phyloP scores from a whole-genome alignment of 495 filamentous ascomycete species.

The Choiromyces venosus region DNA sequence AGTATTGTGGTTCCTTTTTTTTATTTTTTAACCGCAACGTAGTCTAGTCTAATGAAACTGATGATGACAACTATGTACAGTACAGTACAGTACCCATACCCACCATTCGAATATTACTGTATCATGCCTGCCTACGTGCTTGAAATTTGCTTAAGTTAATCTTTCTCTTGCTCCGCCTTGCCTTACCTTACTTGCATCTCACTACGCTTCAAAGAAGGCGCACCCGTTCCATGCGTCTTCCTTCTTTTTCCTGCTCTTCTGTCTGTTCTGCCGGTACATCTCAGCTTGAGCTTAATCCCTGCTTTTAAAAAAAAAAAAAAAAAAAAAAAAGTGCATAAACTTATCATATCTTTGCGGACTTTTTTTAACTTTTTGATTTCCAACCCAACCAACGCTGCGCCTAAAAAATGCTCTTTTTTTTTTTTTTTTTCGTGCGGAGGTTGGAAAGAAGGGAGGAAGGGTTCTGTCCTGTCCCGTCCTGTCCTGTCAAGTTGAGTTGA shows the following conservation, averaged over 20 bases:
- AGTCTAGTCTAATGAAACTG: neutral
- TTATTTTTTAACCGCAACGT: neutral
- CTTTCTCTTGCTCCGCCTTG: neutral
- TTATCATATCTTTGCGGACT: too few species aligned
- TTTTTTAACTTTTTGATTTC: too few species aligned
- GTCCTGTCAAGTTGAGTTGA: too few species aligned
- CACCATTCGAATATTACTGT: neutral
- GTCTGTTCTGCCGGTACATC: neutral
- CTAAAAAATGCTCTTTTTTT: neutral
- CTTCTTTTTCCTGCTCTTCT: too few species aligned
- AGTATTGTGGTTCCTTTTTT: neutral
- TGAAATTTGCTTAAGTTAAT: neutral
- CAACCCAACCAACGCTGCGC: neutral
- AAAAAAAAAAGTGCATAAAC: neutral
- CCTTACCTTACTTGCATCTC: neutral
- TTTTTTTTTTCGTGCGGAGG: too few species aligned
- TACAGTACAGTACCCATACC: neutral
- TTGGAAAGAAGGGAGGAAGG: too few species aligned
- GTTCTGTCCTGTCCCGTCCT: too few species aligned
- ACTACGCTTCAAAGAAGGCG: neutral
- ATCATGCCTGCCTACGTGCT: neutral
- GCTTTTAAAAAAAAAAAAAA: too few species aligned
- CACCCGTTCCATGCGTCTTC: slow-evolving; percentile 1
- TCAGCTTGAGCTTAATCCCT: neutral
- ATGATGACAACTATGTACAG: neutral